Percentiles rank a stretch among this genome's conserved stretches.
phyloP scores from a whole-genome alignment of 495 filamentous ascomycete genomes.

The Cercophora sp. region DNA sequence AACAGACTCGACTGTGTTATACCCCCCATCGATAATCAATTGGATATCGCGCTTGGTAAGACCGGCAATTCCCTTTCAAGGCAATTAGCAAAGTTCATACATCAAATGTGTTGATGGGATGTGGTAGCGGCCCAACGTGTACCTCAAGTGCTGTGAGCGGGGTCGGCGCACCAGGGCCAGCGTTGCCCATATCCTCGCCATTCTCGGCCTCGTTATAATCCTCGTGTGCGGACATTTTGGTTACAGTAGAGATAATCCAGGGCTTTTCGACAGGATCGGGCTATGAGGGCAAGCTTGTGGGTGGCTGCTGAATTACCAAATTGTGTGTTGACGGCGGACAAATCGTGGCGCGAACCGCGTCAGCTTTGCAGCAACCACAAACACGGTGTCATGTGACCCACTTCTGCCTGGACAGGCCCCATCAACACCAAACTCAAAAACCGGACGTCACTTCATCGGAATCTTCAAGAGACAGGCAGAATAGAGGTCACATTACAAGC shows the following conservation, averaged over 20 bases:
- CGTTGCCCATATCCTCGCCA: slow-evolving; percentile 46
- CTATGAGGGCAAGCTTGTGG: too few relatives aligned
- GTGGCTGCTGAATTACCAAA: too few relatives aligned
- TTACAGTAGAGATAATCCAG: not conserved
- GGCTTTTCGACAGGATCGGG: too few relatives aligned
- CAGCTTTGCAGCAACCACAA: not conserved
- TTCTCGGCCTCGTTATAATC: slow-evolving; percentile 40
- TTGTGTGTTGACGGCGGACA: slow-evolving; percentile 12
- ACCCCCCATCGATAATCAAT: slow-evolving; percentile 85
- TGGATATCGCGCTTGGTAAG: slow-evolving; percentile 94
- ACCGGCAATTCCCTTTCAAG: slow-evolving; percentile 67
- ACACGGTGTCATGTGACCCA: slow-evolving; percentile 12
- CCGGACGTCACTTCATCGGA: too few relatives aligned
- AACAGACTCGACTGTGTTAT: slow-evolving; percentile 88
- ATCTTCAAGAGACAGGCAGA: too few relatives aligned
- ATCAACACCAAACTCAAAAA: too few relatives aligned
- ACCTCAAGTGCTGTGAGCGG: slow-evolving; percentile 90
- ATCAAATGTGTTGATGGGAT: not conserved
- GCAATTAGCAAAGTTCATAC: slow-evolving; percentile 2
- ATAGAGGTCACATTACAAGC: too few relatives aligned
- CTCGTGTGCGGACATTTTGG: slow-evolving; percentile 31
- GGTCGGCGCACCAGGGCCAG: slow-evolving; percentile 89
- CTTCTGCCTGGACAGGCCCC: too few relatives aligned
- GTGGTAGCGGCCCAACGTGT: slow-evolving; percentile 14
- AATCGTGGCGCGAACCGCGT: slow-evolving; percentile 3